Conservation (phyloP, 2,329 filamentous ascomycete genomes). For the Aspergillus hiratsukae region DNA sequence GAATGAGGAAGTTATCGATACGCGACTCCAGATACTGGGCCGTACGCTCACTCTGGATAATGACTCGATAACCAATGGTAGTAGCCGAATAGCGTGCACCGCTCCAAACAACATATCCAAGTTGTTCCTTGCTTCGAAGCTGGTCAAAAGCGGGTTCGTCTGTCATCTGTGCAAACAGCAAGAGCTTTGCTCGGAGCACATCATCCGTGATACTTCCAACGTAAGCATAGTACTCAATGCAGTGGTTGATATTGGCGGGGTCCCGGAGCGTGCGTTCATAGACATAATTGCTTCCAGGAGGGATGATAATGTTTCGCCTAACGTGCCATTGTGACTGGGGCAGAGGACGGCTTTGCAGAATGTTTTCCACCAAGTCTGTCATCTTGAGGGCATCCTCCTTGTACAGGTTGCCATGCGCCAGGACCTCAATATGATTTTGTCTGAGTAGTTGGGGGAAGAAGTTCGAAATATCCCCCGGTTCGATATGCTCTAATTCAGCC, state of each 20-base stretch:
- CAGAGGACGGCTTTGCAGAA: conserved; percentile 67
- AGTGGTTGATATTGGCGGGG: conserved; percentile 83
- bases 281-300: conserved; percentile 74
- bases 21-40: conserved; percentile 79
- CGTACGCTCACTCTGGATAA: conserved; percentile 88
- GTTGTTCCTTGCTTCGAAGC: conserved; percentile 91
- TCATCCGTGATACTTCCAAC: conserved; percentile 66
- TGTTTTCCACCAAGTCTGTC: conserved; percentile 75
- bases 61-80: conserved; percentile 78
- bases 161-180: conserved; percentile 82
- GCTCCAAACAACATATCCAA: conserved; percentile 94
- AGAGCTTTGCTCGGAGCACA: conserved; percentile 66
- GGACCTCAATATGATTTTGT: conserved; percentile 81
- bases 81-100: conserved; percentile 68
- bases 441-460: conserved; percentile 78
- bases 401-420: conserved; percentile 89
- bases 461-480: conserved; percentile 65
- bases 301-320: conserved; percentile 69
- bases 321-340: conserved; percentile 77
- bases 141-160: conserved; percentile 94
- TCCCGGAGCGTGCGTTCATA: conserved; percentile 79
- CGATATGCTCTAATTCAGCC: conserved; percentile 70
- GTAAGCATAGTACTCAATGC: conserved; percentile 72
- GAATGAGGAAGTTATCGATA: conserved; percentile 76
- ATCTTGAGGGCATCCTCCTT: conserved; percentile 87